Evolutionary conservation across 228 moss, liverwort and hornwort genomes (phyloP).

Genomic region (Sphagnum magellanicum): DNA sequence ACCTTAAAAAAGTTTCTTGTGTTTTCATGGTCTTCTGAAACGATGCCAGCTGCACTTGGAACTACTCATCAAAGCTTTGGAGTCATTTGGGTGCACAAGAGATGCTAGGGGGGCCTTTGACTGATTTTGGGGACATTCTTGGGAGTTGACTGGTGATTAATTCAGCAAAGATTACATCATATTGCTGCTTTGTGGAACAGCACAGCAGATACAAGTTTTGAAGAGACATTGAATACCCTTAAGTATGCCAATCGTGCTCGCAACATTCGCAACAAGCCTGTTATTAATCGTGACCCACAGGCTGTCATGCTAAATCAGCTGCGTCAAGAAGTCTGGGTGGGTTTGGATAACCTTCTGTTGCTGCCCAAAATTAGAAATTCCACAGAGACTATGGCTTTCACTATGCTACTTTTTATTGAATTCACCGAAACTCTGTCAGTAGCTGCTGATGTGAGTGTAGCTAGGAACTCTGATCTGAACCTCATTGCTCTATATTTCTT

Average conservation of each 20-base stretch:
- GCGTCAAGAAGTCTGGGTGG: conserved; percentile 70
- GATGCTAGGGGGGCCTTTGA: not conserved
- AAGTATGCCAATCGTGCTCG: conserved; percentile 88
- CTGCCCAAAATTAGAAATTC: not conserved
- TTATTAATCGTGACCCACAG: conserved; percentile 83
- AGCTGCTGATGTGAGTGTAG: no score
- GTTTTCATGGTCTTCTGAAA: no score
- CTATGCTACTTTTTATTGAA: no score
- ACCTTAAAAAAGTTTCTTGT: no score
- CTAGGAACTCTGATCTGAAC: no score
- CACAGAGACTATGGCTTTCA: no score
- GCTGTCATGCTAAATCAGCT: conserved; percentile 72
- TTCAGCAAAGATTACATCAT: no score
- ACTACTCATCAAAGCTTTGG: no score
- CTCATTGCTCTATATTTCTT: no score
- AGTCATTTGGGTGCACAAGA: not conserved
- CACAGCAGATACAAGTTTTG: conserved; percentile 75
- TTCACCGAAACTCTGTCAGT: no score
- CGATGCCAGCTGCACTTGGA: no score
- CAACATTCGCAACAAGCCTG: conserved; percentile 82
- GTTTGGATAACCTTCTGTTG: conserved; percentile 5
- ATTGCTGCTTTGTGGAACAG: conserved; percentile 12
- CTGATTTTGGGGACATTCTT: not conserved
- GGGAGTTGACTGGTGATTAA: not conserved
- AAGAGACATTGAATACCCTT: conserved; percentile 78